A percentile compares a stretch with the other conserved stretches of the same genome.
Conservation (phyloP, 208 protist genomes). For the Leishmania aethiopica region DNA sequence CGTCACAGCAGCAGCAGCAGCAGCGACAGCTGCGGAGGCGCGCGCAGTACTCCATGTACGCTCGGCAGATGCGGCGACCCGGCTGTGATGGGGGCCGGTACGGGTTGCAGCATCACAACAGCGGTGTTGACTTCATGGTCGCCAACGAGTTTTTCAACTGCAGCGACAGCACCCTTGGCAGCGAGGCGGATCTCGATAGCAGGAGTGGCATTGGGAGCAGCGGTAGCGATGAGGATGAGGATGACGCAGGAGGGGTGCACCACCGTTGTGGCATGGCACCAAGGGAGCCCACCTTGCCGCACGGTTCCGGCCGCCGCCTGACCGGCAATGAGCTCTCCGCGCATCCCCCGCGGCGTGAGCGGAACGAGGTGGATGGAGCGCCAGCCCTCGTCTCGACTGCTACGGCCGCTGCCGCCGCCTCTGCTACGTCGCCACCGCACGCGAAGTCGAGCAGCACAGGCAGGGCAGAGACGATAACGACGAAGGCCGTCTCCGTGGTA, state of each 20-base stretch:
- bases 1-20: neutral
- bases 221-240: neutral
- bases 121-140: slow-evolving; percentile 23
- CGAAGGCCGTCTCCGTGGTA: neutral
- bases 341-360: slow-evolving; percentile 1
- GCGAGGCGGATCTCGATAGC: neutral
- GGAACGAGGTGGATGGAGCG: neutral
- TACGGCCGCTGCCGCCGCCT: neutral
- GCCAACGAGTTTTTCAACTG: slow-evolving; percentile 25
- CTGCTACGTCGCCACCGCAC: neutral
- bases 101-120: slow-evolving; percentile 1
- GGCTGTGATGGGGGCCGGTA: neutral
- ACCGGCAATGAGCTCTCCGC: slow-evolving; percentile 5
- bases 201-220: neutral
- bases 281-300: neutral
- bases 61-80: slow-evolving; percentile 16
- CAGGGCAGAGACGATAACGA: neutral
- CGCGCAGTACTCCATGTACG: slow-evolving; percentile 33
- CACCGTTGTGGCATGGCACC: neutral
- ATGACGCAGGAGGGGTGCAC: neutral
- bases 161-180: slow-evolving; percentile 8
- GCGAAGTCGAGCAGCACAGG: neutral
- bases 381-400: neutral
- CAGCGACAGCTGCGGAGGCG: slow-evolving; percentile 6
- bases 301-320: slow-evolving; percentile 6